phyloP scores from a whole-genome alignment of 2,329 filamentous ascomycete species.

The Sarocladiaceae sp. region DNA sequence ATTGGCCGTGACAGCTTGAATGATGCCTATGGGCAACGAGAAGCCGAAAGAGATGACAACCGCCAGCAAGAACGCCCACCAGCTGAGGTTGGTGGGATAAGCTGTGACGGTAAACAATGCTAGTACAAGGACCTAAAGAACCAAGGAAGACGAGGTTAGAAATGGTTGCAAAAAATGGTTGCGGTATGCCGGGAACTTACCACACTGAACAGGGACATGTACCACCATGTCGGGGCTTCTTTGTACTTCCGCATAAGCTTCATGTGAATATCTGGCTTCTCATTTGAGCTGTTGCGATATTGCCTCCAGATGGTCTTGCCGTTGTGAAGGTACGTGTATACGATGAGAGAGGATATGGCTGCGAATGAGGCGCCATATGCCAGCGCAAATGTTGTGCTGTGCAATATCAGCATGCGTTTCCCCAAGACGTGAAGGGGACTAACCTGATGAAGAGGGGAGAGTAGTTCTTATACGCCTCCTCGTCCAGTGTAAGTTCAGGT shows the following conservation, averaged over 20 bases:
- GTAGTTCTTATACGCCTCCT: constrained; percentile 58
- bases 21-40: constrained; percentile 61
- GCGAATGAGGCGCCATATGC: constrained; percentile 68
- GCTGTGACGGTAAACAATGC: constrained; percentile 49
- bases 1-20: constrained; percentile 64
- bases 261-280: constrained; percentile 59
- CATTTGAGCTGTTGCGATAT: constrained; percentile 50
- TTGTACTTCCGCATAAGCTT: constrained; percentile 57
- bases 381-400: constrained; percentile 63
- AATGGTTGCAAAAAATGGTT: too few species aligned
- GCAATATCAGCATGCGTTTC: neutral
- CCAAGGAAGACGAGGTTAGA: neutral
- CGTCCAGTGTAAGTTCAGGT: constrained; percentile 54
- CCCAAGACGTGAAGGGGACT: neutral
- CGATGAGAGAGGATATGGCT: constrained; percentile 61
- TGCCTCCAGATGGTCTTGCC: constrained; percentile 60
- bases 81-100: constrained; percentile 61
- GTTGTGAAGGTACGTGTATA: constrained; percentile 62
- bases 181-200: constrained; percentile 29
- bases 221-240: constrained; percentile 60
- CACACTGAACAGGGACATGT: constrained; percentile 48
- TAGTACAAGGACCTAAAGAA: constrained; percentile 42
- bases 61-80: constrained; percentile 67
- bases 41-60: constrained; percentile 59
- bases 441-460: constrained; percentile 60